A percentile compares a stretch with the other conserved stretches of the same genome.
Conservation (phyloP, 768 basidiomycete species). For the Lentinula detonsa region DNA sequence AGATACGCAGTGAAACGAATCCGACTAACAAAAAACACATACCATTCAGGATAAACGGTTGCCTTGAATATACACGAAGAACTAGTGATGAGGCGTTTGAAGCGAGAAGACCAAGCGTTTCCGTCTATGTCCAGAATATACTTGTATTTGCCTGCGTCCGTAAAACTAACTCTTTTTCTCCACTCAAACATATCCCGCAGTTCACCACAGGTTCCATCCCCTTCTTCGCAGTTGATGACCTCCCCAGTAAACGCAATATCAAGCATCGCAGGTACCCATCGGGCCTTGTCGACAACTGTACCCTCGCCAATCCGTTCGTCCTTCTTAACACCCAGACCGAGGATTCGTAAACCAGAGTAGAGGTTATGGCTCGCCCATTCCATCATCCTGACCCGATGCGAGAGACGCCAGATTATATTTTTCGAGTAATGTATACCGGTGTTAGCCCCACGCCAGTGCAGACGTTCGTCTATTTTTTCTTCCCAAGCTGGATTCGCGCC, state of each 20-base stretch:
- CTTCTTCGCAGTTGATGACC: constrained; percentile 33
- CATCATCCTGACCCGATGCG: constrained; percentile 47
- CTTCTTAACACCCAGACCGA: constrained; percentile 8
- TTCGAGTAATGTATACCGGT: constrained; percentile 52
- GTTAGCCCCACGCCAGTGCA: constrained; percentile 72
- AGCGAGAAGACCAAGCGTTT: constrained; percentile 67
- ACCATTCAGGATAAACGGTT: constrained; percentile 75
- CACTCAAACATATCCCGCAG: constrained; percentile 46
- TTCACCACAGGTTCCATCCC: constrained; percentile 31
- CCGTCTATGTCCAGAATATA: constrained; percentile 60
- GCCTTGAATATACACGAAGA: constrained; percentile 64
- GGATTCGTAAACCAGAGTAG: not conserved
- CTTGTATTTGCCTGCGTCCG: constrained; percentile 52
- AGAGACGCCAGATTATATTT: constrained; percentile 37
- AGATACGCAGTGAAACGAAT: not conserved
- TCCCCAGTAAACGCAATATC: constrained; percentile 53
- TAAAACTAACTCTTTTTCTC: constrained; percentile 32
- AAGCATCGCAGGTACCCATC: constrained; percentile 48
- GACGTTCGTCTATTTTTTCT: constrained; percentile 50
- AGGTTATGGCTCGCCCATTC: constrained; percentile 30
- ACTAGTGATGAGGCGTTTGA: constrained; percentile 56
- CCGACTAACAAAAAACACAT: constrained; percentile 6
- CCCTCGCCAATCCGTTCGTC: constrained; percentile 22
- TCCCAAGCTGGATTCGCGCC: constrained; percentile 59
- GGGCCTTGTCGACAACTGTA: constrained; percentile 25